Evolutionary conservation across 306 rosid species (phyloP).

Genomic region (Malus asiatica): DNA sequence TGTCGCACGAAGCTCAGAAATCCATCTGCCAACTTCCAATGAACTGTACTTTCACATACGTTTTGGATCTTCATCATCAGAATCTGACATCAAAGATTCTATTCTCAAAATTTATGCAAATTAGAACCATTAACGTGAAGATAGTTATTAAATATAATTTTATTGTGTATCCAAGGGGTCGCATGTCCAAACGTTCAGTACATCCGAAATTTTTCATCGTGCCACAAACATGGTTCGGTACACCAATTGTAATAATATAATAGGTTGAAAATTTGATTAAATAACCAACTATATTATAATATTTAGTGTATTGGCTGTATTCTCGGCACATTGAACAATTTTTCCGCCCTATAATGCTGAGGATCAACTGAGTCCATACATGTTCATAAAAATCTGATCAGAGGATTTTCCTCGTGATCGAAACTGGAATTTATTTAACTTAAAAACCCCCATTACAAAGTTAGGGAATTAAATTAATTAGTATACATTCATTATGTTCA

Average conservation of each 20-base stretch:
- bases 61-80: neutral
- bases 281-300: too few species aligned
- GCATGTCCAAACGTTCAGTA: neutral
- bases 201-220: neutral
- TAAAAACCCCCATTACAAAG: constrained; percentile 17
- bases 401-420: constrained; percentile 33
- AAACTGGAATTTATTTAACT: constrained; percentile 29
- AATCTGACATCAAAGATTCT: neutral
- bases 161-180: neutral
- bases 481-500: neutral
- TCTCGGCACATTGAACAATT: too few species aligned
- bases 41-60: neutral
- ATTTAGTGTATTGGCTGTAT: too few species aligned
- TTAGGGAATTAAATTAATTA: constrained; percentile 17
- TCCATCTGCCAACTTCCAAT: neutral
- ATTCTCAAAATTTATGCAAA: neutral
- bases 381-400: neutral
- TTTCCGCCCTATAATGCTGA: neutral
- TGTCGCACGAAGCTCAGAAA: neutral
- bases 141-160: neutral
- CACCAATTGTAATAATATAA: too few species aligned
- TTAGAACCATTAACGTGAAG: neutral
- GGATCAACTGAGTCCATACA: neutral
- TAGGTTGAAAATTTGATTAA: too few species aligned
- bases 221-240: too few species aligned